phyloP scores from a whole-genome alignment of 148 eudicot species.

The Rhododendron henanense region DNA sequence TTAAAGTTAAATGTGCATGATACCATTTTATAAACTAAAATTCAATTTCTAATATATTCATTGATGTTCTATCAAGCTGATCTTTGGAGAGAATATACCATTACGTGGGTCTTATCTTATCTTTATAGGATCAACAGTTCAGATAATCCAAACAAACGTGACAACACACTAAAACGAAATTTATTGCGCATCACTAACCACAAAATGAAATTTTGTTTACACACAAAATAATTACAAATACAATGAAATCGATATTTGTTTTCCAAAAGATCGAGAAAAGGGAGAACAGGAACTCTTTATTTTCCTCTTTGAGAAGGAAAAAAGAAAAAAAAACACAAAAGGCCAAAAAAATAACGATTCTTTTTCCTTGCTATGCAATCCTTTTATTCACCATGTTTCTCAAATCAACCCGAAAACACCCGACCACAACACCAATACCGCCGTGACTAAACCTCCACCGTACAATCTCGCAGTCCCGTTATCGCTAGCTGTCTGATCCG shows the following conservation, averaged over 20 bases:
- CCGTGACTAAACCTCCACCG: slow-evolving; percentile 26
- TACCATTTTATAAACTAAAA: no score
- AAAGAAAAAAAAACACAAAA: not conserved
- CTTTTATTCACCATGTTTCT: not conserved
- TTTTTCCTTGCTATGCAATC: not conserved
- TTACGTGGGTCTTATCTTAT: no score
- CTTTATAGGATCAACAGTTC: no score
- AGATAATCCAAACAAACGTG: not conserved
- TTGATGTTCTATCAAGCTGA: no score
- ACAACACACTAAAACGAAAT: no score
- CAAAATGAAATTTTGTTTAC: slow-evolving; percentile 5
- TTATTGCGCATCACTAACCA: not conserved
- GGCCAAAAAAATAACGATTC: not conserved
- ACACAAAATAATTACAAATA: slow-evolving; percentile 13
- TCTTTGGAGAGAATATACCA: no score
- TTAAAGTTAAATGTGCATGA: no score
- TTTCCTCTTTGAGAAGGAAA: not conserved
- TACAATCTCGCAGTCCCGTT: slow-evolving; percentile 26
- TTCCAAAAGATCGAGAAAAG: not conserved
- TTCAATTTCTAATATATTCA: no score
- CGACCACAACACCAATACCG: slow-evolving; percentile 24
- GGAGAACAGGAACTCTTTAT: not conserved
- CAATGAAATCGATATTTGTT: not conserved
- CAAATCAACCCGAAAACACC: slow-evolving; percentile 15
- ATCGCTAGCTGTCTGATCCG: slow-evolving; percentile 35